These are phyloP conservation scores for Boletus insuetus DNA, from an alignment of 768 basidiomycete genomes.

Conservation along the genomic window DNA sequence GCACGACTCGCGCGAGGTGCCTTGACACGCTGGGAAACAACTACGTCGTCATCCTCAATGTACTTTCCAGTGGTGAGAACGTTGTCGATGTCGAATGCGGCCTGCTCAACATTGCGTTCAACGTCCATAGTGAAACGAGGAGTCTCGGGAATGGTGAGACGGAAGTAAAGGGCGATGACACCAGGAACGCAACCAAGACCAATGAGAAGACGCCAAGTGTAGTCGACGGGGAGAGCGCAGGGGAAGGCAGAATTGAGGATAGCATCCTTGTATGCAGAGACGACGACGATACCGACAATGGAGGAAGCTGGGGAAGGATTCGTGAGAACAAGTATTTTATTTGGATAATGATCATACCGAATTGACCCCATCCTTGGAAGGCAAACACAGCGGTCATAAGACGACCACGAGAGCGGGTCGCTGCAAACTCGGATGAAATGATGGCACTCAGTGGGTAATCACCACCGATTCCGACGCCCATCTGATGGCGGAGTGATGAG, in stretches of 20 bases:
- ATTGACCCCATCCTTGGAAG: conserved; percentile 84
- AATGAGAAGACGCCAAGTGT: conserved; percentile 84
- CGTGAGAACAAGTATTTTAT: neutral
- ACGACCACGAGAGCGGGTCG: conserved; percentile 72
- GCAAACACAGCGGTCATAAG: conserved; percentile 91
- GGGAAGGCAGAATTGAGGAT: conserved; percentile 45
- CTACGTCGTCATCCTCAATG: conserved; percentile 48
- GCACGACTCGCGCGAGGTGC: conserved; percentile 65
- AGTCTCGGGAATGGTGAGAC: conserved; percentile 89
- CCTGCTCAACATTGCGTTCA: conserved; percentile 76
- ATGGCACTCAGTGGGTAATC: conserved; percentile 86
- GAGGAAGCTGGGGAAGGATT: conserved; percentile 48
- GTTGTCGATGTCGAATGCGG: conserved; percentile 66
- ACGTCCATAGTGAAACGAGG: conserved; percentile 93
- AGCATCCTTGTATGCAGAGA: conserved; percentile 63
- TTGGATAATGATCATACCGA: conserved; percentile 42
- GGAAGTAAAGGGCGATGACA: conserved; percentile 83
- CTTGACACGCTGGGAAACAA: conserved; percentile 52
- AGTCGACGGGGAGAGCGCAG: conserved; percentile 56
- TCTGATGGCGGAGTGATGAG: conserved; percentile 32
- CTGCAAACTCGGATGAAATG: conserved; percentile 87
- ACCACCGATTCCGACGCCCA: conserved; percentile 84
- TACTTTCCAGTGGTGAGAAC: conserved; percentile 53
- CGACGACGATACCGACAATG: conserved; percentile 61
- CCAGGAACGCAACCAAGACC: conserved; percentile 86